Evolutionary conservation across 768 basidiomycete genomes (phyloP), one percentile per base, ranked within the genome.

Genomic region (Phanerochaete sordida): DNA sequence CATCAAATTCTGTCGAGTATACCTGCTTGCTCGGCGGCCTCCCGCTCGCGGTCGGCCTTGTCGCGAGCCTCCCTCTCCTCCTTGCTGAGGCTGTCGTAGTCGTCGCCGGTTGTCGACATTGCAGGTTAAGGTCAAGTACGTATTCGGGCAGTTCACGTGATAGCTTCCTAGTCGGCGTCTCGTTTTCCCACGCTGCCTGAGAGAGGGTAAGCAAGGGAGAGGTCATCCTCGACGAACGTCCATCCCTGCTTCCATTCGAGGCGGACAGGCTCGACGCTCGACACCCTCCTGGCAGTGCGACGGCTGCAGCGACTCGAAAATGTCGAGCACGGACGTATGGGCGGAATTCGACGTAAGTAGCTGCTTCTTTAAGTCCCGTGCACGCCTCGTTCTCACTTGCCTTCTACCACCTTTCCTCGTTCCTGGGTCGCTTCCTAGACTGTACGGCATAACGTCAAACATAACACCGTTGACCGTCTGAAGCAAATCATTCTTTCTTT

Each of bases 1-100:
- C 51, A 58, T 63, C 69, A 62, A 65, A 67, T 61, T 62, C n/a
- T n/a, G 57, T 58, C 57, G 49, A 54, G 65, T 85, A 64, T 76
- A 95, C 95, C 87, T 62, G 87, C 90, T 75, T 97, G 95, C 73
- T 97, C 95, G 47, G 73, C 79, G 64, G 74, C 72, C 75, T 97
- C 95, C 19, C 85, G 81, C 48, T 80, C 82, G 59, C 84, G 80
- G 57, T 88, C 85, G 9, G 76, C 82, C 65, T 80, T 83, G 66
- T 98, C 95, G 62, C 82, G 81, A 26, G 71, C 76, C 64, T 93
- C 86, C 59, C 88, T 83, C 71, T 98, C 85, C 68, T 90, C 88
- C 44, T 84, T 80, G 24, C 86, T 79, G 65, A 95, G 81, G 58
- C 85, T 88, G 67, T 94, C 91, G 74, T 92, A 85, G 57, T 86